A percentile compares a stretch with the other conserved stretches of the same genome.
These are phyloP conservation scores for Musa itinerans DNA, from an alignment of 176 grass and related monocot species.

Conservation along the genomic window DNA sequence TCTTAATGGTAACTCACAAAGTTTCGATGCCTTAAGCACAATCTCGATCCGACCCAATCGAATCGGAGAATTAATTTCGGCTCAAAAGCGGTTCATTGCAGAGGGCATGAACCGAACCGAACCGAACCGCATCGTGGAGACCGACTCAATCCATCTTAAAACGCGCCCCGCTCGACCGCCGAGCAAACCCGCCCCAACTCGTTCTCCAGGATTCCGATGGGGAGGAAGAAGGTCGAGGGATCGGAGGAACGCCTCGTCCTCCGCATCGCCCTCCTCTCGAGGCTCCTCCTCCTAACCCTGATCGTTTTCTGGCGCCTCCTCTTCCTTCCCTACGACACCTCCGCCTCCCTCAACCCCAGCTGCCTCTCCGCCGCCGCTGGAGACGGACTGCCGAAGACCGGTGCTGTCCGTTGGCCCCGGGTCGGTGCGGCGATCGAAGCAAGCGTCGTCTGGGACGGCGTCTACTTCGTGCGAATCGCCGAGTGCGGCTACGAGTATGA, in stretches of 20 bases:
- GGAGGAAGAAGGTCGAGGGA: slow-evolving; percentile 3
- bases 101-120: too few species aligned
- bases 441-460: slow-evolving; percentile 76
- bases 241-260: slow-evolving; percentile 24
- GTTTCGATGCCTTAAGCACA: too few species aligned
- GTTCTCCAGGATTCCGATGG: not conserved
- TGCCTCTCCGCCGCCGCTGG: slow-evolving; percentile 37
- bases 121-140: too few species aligned
- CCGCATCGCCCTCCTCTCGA: slow-evolving; percentile 38
- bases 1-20: too few species aligned
- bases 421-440: slow-evolving; percentile 41
- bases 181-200: too few species aligned
- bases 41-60: too few species aligned
- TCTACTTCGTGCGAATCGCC: slow-evolving; percentile 64
- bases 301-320: slow-evolving; percentile 48
- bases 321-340: slow-evolving; percentile 84
- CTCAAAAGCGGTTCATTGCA: too few species aligned
- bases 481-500: slow-evolving; percentile 99
- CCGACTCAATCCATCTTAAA: too few species aligned
- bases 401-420: slow-evolving; percentile 17
- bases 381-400: not conserved
- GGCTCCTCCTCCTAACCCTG: slow-evolving; percentile 46
- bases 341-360: slow-evolving; percentile 51
- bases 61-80: too few species aligned
- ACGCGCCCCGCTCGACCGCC: too few species aligned